Evolutionary conservation across 805 yeast species (phyloP).

Genomic region (Ogataea pignaliae): DNA sequence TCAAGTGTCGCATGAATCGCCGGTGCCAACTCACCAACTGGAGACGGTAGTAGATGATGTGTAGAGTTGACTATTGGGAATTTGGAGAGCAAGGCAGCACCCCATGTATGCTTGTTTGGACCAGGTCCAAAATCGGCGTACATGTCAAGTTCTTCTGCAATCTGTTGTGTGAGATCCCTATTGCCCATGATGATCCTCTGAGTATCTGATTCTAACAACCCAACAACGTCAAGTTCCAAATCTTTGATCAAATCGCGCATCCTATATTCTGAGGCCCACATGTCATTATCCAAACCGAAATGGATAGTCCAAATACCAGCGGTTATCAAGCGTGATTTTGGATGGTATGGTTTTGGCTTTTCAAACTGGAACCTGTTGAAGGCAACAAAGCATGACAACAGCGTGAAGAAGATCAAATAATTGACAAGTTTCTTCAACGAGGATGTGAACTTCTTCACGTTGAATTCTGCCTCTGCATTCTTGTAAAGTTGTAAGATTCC

Average conservation of each 20-base stretch:
- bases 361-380: slow-evolving; percentile 52
- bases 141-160: slow-evolving; percentile 92
- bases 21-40: slow-evolving; percentile 97
- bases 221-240: slow-evolving; percentile 86
- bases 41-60: slow-evolving; percentile 91
- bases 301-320: slow-evolving; percentile 99
- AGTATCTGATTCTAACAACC: slow-evolving; percentile 88
- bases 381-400: slow-evolving; percentile 48
- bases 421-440: slow-evolving; percentile 19
- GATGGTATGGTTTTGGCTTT: slow-evolving; percentile 65
- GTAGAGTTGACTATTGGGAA: slow-evolving; percentile 90
- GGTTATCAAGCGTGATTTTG: slow-evolving; percentile 69
- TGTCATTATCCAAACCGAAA: slow-evolving; percentile 93
- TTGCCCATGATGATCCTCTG: slow-evolving; percentile 93
- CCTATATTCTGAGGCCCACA: slow-evolving; percentile 95
- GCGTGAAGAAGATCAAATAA: slow-evolving; percentile 31
- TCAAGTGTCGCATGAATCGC: slow-evolving; percentile 95
- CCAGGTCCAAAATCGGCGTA: slow-evolving; percentile 98
- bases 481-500: slow-evolving; percentile 44
- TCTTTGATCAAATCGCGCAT: slow-evolving; percentile 82
- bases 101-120: slow-evolving; percentile 98
- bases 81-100: slow-evolving; percentile 84
- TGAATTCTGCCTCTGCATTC: slow-evolving; percentile 5
- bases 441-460: slow-evolving; percentile 5
- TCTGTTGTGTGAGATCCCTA: slow-evolving; percentile 84